These are phyloP conservation scores for Graphiopsis chlorocephala DNA, from an alignment of 2,329 filamentous ascomycete species.

Conservation along the genomic window DNA sequence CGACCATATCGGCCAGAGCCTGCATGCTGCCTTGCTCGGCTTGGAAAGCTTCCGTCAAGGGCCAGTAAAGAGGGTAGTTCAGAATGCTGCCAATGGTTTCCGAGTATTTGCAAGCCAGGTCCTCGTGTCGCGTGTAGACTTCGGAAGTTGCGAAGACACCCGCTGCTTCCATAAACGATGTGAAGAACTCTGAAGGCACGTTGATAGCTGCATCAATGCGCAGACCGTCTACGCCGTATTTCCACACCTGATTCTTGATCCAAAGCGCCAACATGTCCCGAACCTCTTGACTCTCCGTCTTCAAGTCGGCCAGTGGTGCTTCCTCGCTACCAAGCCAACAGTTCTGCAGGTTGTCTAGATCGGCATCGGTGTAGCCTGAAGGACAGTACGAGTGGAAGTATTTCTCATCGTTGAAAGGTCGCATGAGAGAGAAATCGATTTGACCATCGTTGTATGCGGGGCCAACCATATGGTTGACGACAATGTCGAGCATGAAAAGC, in stretches of 20 bases:
- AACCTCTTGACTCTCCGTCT: constrained; percentile 40
- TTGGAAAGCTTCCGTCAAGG: constrained; percentile 38
- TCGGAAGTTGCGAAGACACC: constrained; percentile 33
- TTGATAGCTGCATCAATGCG: constrained; percentile 36
- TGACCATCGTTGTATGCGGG: constrained; percentile 15
- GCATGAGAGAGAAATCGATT: constrained; percentile 28
- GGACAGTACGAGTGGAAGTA: constrained; percentile 51
- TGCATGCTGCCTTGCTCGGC: constrained; percentile 23
- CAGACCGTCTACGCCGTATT: constrained; percentile 38
- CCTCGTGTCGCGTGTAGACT: constrained; percentile 27
- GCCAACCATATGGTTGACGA: constrained; percentile 40
- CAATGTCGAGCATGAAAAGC: constrained; percentile 48
- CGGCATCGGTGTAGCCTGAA: constrained; percentile 49
- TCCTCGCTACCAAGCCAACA: constrained; percentile 51
- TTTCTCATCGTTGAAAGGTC: constrained; percentile 38
- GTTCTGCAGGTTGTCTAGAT: constrained; percentile 25
- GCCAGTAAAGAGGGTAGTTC: constrained; percentile 36
- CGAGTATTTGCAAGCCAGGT: constrained; percentile 29
- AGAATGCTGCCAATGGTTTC: constrained; percentile 30
- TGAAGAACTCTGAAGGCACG: constrained; percentile 32
- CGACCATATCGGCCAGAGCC: constrained; percentile 5
- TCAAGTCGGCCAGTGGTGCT: constrained; percentile 44
- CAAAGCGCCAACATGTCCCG: constrained; percentile 38
- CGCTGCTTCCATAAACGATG: constrained; percentile 27
- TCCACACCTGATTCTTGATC: constrained; percentile 37